A percentile compares a stretch with the other conserved stretches of the same genome.
These are phyloP conservation scores for Neurospora pannonica DNA, from an alignment of 495 filamentous ascomycete species.

Conservation along the genomic window DNA sequence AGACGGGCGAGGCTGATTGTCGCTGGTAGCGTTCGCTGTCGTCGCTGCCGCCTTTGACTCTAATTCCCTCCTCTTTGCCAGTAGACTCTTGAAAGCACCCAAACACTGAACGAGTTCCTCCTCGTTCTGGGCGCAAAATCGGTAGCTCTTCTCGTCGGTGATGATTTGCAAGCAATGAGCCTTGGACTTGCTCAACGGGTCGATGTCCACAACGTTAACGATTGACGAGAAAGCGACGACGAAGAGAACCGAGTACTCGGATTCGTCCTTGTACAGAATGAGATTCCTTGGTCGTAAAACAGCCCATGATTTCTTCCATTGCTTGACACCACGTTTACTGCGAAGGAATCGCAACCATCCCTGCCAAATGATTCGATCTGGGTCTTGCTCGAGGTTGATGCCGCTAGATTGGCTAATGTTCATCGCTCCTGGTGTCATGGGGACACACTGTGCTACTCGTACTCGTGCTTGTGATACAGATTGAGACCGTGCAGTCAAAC, in stretches of 20 bases:
- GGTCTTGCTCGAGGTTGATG: conserved; percentile 41
- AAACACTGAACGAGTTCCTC: conserved; percentile 76
- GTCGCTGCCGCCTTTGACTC: conserved; percentile 30
- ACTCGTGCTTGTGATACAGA: background rate
- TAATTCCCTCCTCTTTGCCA: conserved; percentile 57
- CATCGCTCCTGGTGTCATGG: conserved; percentile 26
- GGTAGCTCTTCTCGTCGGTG: conserved; percentile 84
- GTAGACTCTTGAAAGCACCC: conserved; percentile 80
- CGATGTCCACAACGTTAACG: conserved; percentile 87
- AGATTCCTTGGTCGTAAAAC: conserved; percentile 82
- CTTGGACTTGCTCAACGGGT: conserved; percentile 77
- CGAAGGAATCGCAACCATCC: conserved; percentile 82
- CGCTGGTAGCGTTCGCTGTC: conserved; percentile 8
- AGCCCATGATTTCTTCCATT: conserved; percentile 93
- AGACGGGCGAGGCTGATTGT: background rate
- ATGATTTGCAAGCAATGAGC: conserved; percentile 86
- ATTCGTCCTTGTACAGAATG: conserved; percentile 86
- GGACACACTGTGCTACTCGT: conserved; percentile 3
- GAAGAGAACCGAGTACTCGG: conserved; percentile 79
- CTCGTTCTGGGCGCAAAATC: conserved; percentile 76
- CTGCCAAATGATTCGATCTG: conserved; percentile 79
- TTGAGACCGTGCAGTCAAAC: conserved; percentile 30
- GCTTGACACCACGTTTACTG: conserved; percentile 74
- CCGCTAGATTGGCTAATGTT: conserved; percentile 50
- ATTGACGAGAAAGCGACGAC: conserved; percentile 72